Conservation (phyloP, 768 basidiomycete species). For the Tylopilus subfusipes region DNA sequence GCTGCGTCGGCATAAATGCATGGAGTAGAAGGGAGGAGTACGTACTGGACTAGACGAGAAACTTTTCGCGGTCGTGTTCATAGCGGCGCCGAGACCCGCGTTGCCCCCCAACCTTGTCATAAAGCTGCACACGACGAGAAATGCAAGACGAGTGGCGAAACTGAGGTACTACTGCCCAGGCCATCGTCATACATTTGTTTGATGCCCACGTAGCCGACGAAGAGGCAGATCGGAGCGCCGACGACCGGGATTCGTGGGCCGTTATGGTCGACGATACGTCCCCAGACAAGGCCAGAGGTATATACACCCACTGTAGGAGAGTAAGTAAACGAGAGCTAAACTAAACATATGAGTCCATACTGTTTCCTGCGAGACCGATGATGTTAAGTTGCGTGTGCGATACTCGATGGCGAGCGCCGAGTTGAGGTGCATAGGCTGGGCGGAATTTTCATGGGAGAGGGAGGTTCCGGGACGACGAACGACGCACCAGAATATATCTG, state of each 20-base stretch:
- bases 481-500: slow-evolving; percentile 31
- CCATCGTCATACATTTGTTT: slow-evolving; percentile 61
- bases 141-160: slow-evolving; percentile 43
- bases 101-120: slow-evolving; percentile 77
- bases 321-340: background rate
- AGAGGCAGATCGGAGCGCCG: slow-evolving; percentile 53
- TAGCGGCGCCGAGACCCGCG: slow-evolving; percentile 59
- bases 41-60: slow-evolving; percentile 70
- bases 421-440: slow-evolving; percentile 81
- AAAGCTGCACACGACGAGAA: slow-evolving; percentile 61
- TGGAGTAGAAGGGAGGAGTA: background rate
- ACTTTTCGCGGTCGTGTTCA: slow-evolving; percentile 81
- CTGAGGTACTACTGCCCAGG: slow-evolving; percentile 33
- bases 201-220: slow-evolving; percentile 75
- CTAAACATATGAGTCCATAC: slow-evolving; percentile 37
- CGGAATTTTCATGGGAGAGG: background rate
- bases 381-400: slow-evolving; percentile 80
- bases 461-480: background rate
- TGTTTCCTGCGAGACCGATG: slow-evolving; percentile 74
- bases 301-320: slow-evolving; percentile 65
- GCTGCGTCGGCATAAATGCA: background rate
- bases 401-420: slow-evolving; percentile 70
- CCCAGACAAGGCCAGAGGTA: slow-evolving; percentile 71
- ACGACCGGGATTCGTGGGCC: slow-evolving; percentile 70
- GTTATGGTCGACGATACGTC: slow-evolving; percentile 67